Percentiles rank a stretch among this genome's conserved stretches.
These are phyloP conservation scores for Myrica gale DNA, from an alignment of 306 rosid species.

Conservation along the genomic window DNA sequence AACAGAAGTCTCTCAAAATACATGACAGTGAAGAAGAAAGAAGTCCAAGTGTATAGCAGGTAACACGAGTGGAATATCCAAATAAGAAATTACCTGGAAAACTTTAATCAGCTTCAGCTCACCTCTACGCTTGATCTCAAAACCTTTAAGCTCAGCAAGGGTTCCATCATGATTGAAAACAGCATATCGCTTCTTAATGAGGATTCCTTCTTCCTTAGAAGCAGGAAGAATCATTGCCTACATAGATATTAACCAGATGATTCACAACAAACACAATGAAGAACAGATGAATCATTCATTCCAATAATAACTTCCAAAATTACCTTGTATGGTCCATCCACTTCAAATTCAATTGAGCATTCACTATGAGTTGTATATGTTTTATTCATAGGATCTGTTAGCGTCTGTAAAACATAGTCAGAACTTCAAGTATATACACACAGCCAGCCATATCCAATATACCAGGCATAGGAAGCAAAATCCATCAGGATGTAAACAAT, in stretches of 20 bases:
- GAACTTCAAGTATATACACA: slow-evolving; percentile 21
- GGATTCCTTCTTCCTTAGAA: slow-evolving; percentile 95
- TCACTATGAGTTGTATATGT: slow-evolving; percentile 80
- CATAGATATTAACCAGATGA: slow-evolving; percentile 21
- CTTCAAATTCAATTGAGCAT: slow-evolving; percentile 98
- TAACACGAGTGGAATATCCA: not conserved
- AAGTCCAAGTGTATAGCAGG: not conserved
- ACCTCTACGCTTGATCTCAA: slow-evolving; percentile 99
- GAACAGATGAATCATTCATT: slow-evolving; percentile 16
- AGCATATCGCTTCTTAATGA: slow-evolving; percentile 96
- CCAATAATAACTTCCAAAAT: slow-evolving; percentile 12
- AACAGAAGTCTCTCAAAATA: not conserved
- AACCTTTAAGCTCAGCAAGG: slow-evolving; percentile 97
- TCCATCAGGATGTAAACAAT: slow-evolving; percentile 24
- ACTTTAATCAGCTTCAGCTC: slow-evolving; percentile 98
- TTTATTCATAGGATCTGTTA: slow-evolving; percentile 62
- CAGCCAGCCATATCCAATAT: slow-evolving; percentile 14
- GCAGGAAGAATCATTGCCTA: slow-evolving; percentile 99
- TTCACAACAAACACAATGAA: slow-evolving; percentile 26
- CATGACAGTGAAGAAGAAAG: not conserved
- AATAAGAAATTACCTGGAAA: slow-evolving; percentile 71
- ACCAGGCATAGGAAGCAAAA: slow-evolving; percentile 19
- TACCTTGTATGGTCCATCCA: slow-evolving; percentile 99
- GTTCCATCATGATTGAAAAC: slow-evolving; percentile 98
- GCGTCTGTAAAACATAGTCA: slow-evolving; percentile 58